A percentile compares a stretch with the other conserved stretches of the same genome.
Conservation (phyloP, 805 yeast genomes). For the Candida piceae region DNA sequence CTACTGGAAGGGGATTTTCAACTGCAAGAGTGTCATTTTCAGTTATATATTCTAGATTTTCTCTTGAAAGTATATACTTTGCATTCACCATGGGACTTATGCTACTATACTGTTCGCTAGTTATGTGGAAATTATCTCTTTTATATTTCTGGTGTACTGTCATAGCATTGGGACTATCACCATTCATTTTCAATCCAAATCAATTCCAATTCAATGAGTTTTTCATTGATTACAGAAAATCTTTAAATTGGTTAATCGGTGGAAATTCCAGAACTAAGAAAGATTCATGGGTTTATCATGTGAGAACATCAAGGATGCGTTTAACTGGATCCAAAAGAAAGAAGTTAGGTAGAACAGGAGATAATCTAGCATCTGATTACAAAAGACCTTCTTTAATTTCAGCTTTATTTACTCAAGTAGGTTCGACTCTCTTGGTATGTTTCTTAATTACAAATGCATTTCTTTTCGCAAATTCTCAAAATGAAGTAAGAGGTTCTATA, state of each 20-base stretch:
- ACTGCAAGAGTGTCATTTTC: slow-evolving; percentile 73
- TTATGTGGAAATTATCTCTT: slow-evolving; percentile 77
- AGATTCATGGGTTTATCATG: slow-evolving; percentile 77
- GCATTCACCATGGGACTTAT: slow-evolving; percentile 69
- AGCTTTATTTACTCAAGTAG: slow-evolving; percentile 36
- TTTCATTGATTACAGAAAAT: slow-evolving; percentile 46
- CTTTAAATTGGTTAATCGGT: slow-evolving; percentile 67
- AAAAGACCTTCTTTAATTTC: slow-evolving; percentile 46
- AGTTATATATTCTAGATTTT: slow-evolving; percentile 69
- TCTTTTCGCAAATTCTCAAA: slow-evolving; percentile 50
- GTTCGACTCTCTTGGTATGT: slow-evolving; percentile 34
- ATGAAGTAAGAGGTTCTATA: slow-evolving; percentile 31
- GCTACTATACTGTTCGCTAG: slow-evolving; percentile 66
- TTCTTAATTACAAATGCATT: slow-evolving; percentile 40
- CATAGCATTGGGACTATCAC: slow-evolving; percentile 41
- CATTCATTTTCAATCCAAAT: slow-evolving; percentile 51
- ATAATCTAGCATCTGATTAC: slow-evolving; percentile 37
- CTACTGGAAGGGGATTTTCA: slow-evolving; percentile 94
- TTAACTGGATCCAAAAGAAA: slow-evolving; percentile 86
- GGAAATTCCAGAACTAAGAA: slow-evolving; percentile 66
- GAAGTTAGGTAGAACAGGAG: slow-evolving; percentile 34
- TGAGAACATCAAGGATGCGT: slow-evolving; percentile 74
- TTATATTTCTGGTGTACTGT: slow-evolving; percentile 53
- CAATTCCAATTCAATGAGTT: slow-evolving; percentile 44
- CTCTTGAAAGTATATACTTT: slow-evolving; percentile 67